Percentiles rank a stretch among this genome's conserved stretches.
Conservation (phyloP, 169 alveolate species). For the Amoebophrya sp. region DNA sequence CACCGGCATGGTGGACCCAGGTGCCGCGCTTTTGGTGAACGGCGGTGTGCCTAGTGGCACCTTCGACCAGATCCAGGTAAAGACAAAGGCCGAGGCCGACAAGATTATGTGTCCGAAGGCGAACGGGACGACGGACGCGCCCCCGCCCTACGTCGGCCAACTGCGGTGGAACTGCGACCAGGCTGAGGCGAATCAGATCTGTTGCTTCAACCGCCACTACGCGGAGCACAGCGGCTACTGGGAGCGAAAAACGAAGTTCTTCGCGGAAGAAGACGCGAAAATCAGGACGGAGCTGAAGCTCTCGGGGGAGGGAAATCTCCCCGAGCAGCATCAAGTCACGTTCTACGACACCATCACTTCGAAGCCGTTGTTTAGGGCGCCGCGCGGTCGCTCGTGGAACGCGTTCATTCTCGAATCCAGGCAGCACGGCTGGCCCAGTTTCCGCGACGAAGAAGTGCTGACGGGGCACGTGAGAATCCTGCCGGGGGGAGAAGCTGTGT, state of each 20-base stretch:
- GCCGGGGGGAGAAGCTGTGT: background rate
- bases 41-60: no score
- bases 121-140: no score
- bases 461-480: background rate
- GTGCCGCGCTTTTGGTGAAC: no score
- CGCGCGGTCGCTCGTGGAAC: background rate
- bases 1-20: no score
- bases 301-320: background rate
- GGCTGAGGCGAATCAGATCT: background rate
- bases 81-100: no score
- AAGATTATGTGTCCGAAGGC: no score
- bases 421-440: slow-evolving; percentile 3
- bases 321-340: background rate
- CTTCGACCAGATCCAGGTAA: no score
- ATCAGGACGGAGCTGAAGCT: background rate
- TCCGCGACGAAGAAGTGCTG: slow-evolving; percentile 17
- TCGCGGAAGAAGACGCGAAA: background rate
- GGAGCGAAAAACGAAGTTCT: background rate
- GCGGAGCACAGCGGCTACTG: slow-evolving; percentile 17
- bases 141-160: background rate
- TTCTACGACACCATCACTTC: slow-evolving; percentile 1
- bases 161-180: background rate
- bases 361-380: background rate
- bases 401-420: background rate
- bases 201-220: slow-evolving; percentile 22